These are phyloP conservation scores for Eucalyptus leucophloia DNA, from an alignment of 345 rosid genomes.

Conservation along the genomic window DNA sequence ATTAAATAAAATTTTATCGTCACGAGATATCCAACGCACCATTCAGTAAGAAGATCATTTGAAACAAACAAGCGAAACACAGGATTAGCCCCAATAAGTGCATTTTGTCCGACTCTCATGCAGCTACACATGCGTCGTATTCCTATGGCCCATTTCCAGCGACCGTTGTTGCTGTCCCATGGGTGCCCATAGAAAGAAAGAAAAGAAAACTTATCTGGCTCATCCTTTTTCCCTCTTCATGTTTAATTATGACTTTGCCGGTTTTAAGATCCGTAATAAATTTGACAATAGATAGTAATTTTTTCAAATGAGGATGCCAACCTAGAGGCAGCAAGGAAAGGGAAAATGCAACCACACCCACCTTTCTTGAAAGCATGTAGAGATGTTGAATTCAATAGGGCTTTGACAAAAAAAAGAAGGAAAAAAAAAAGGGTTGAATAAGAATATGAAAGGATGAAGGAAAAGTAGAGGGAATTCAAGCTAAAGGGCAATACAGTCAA, in stretches of 20 bases:
- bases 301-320: not conserved
- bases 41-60: not conserved
- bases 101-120: not conserved
- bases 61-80: not conserved
- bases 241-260: not conserved
- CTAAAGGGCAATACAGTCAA: slow-evolving; percentile 3
- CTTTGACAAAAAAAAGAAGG: not conserved
- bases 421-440: not conserved
- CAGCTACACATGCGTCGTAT: fast-evolving
- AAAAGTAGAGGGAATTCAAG: not conserved
- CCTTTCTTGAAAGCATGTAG: not conserved
- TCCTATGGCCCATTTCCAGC: fast-evolving
- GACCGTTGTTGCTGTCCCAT: not conserved
- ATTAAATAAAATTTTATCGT: not conserved
- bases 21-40: not conserved
- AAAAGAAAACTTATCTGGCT: too few relatives aligned
- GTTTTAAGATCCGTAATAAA: not conserved
- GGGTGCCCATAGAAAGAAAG: not conserved
- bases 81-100: not conserved
- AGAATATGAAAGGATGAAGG: not conserved
- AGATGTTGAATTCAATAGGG: not conserved
- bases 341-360: not conserved
- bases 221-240: fast-evolving
- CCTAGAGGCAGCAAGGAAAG: not conserved
- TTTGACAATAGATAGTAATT: not conserved